Percentiles rank a stretch among this genome's conserved stretches.
Conservation (phyloP, 441 rosid species). For the Bruguiera hainesii region DNA sequence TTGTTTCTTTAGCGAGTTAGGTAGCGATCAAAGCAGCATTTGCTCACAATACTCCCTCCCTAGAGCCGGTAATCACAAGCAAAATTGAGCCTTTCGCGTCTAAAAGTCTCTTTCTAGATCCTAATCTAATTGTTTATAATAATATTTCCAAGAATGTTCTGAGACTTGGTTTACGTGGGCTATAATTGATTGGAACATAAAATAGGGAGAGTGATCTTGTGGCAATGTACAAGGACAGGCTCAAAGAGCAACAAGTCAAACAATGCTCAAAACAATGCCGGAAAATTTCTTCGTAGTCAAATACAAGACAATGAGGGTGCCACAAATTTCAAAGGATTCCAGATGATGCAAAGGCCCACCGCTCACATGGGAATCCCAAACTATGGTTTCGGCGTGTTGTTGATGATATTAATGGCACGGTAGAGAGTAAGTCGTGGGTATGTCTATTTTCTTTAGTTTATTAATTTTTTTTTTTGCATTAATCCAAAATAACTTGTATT, state of each 20-base stretch:
- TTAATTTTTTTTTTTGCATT: too few relatives aligned
- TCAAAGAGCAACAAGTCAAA: neutral
- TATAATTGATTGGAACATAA: neutral
- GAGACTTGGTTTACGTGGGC: neutral
- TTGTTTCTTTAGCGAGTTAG: too few relatives aligned
- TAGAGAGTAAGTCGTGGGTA: too few relatives aligned
- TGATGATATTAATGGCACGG: neutral
- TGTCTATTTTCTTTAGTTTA: too few relatives aligned
- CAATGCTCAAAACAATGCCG: too few relatives aligned
- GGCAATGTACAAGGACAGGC: constrained; percentile 5
- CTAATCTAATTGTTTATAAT: neutral
- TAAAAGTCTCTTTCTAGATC: neutral
- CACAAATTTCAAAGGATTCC: constrained; percentile 2
- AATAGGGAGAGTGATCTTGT: constrained; percentile 1
- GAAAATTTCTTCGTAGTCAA: neutral
- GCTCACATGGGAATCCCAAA: neutral
- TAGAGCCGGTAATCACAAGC: neutral
- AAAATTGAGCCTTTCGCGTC: neutral
- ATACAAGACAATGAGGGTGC: constrained; percentile 5
- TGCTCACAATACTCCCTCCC: neutral
- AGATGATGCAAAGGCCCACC: neutral
- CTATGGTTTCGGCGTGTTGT: neutral
- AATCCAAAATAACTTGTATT: too few relatives aligned
- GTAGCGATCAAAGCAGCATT: too few relatives aligned
- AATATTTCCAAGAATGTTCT: constrained; percentile 14